These are phyloP conservation scores for Aspergillus caelatus DNA, from an alignment of 2,329 filamentous ascomycete genomes.

Conservation along the genomic window DNA sequence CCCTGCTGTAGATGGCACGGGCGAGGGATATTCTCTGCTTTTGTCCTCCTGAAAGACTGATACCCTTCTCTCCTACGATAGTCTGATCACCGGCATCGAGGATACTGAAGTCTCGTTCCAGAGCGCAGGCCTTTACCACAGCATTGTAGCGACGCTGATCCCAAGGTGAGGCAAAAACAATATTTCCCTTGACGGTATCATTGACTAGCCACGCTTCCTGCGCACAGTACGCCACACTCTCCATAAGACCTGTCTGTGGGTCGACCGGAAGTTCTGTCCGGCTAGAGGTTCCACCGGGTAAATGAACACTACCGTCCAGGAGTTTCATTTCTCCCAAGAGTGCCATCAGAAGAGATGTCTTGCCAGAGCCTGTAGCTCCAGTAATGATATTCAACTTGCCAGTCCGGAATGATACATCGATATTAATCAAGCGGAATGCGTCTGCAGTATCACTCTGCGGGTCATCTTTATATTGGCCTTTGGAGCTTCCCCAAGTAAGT, in stretches of 20 bases:
- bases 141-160: conserved; percentile 82
- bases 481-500: conserved; percentile 79
- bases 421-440: conserved; percentile 78
- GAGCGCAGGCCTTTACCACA: conserved; percentile 86
- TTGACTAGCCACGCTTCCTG: conserved; percentile 98
- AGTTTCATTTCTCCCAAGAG: conserved; percentile 94
- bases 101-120: conserved; percentile 89
- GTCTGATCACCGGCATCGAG: conserved; percentile 92
- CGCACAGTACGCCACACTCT: conserved; percentile 93
- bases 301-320: conserved; percentile 75
- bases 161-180: conserved; percentile 80
- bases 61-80: conserved; percentile 93
- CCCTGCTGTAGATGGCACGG: conserved; percentile 95
- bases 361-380: conserved; percentile 90
- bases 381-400: conserved; percentile 90
- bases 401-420: conserved; percentile 80
- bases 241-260: conserved; percentile 80
- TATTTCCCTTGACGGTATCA: conserved; percentile 93
- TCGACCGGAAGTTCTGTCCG: conserved; percentile 82
- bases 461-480: conserved; percentile 56
- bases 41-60: conserved; percentile 93
- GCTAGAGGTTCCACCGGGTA: conserved; percentile 77
- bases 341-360: conserved; percentile 95
- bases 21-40: conserved; percentile 97
- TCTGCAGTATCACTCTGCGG: conserved; percentile 67